phyloP scores from a whole-genome alignment of 164 flowering plant species.

The Annona squamosa region DNA sequence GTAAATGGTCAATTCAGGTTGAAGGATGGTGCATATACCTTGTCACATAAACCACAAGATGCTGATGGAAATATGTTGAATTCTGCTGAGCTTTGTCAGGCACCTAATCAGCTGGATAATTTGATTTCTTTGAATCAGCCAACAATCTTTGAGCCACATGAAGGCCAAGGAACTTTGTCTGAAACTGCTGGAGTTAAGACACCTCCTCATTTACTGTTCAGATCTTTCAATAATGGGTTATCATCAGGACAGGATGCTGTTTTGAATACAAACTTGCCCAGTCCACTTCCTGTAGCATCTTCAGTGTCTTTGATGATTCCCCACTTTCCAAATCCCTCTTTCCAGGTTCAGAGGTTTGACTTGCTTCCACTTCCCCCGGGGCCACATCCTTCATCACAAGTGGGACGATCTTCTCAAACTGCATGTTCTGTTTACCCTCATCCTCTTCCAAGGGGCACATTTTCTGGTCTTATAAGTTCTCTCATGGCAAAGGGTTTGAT shows the following conservation, averaged over 20 bases:
- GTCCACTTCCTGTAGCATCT: constrained; percentile 30
- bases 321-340: constrained; percentile 26
- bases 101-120: constrained; percentile 26
- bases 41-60: constrained; percentile 32
- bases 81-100: constrained; percentile 19
- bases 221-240: constrained; percentile 32
- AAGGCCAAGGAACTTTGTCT: background rate
- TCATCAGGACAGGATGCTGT: constrained; percentile 33
- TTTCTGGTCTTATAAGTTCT: constrained; percentile 60
- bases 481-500: constrained; percentile 88
- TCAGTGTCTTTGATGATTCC: constrained; percentile 21
- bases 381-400: constrained; percentile 43
- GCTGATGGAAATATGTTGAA: constrained; percentile 19
- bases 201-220: constrained; percentile 20
- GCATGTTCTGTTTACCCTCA: constrained; percentile 26
- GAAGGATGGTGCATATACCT: constrained; percentile 26
- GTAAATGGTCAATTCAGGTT: constrained; percentile 24
- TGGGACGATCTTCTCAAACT: constrained; percentile 33
- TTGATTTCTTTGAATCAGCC: constrained; percentile 25
- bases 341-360: constrained; percentile 33
- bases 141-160: constrained; percentile 4
- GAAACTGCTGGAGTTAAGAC: background rate
- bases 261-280: constrained; percentile 17
- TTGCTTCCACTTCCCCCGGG: constrained; percentile 59
- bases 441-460: constrained; percentile 36